A percentile compares a stretch with the other conserved stretches of the same genome.
Conservation (phyloP, 2,329 filamentous ascomycete species). For the Aspergillus pseudoglaucus region DNA sequence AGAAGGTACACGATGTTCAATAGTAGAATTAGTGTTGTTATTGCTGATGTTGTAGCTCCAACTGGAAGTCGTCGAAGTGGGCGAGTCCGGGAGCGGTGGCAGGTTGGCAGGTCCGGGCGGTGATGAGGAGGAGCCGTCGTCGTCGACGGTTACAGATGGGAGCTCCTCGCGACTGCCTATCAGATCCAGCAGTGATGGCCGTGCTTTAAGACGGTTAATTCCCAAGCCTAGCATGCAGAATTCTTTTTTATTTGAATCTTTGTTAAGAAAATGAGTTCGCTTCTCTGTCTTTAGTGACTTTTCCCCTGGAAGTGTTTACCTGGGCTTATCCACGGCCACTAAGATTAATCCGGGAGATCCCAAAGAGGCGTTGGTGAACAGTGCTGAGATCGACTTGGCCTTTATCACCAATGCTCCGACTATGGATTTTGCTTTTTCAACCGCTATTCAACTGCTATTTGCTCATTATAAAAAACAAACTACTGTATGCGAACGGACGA, state of each 20-base stretch:
- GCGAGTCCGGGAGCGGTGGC: constrained; percentile 41
- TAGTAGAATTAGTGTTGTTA: constrained; percentile 25
- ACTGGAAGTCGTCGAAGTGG: constrained; percentile 26
- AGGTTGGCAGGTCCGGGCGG: constrained; percentile 37
- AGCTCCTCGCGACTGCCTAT: constrained; percentile 28
- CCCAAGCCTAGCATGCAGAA: constrained; percentile 49
- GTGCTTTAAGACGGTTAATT: constrained; percentile 51
- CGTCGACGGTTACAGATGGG: not conserved
- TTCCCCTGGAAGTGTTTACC: not conserved
- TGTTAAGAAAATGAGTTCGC: not conserved
- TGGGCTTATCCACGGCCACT: not conserved
- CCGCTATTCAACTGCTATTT: no score
- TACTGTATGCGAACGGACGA: no score
- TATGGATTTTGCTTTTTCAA: no score
- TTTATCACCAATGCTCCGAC: no score
- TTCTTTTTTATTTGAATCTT: not conserved
- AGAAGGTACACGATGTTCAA: constrained; percentile 12
- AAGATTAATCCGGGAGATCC: not conserved
- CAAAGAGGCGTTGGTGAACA: not conserved
- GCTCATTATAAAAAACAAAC: no score
- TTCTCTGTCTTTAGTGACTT: not conserved
- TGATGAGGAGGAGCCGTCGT: constrained; percentile 15
- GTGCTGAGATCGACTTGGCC: not conserved
- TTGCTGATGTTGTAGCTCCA: constrained; percentile 9
- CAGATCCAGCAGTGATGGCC: constrained; percentile 58